Base-by-base conservation (phyloP, 805 yeast genomes). In the Saccharomycopsis schoenii region DNA sequence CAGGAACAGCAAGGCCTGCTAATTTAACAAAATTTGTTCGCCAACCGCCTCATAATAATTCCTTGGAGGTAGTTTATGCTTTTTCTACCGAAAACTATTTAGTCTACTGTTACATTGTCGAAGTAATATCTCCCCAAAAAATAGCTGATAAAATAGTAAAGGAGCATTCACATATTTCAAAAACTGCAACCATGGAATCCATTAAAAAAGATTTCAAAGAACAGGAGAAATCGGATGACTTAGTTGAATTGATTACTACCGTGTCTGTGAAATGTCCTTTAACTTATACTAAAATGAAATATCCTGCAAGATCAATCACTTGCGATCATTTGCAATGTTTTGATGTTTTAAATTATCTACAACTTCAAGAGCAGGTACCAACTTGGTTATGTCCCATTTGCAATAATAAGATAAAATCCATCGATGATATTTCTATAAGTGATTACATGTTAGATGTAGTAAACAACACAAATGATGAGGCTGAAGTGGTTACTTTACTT, bases 331-430 rank as follows among this genome's bases (percentile, higher is more conserved):
- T 90, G 15, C 93, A 88, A 67, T 92, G 98, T 69, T 89, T 92
- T 70, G 99, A 94, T 72, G 92, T 89, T 0, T 71, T 78, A 41
- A 82, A 88, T 54, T 94, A 81, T 68, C 67, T 94, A 10, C 81
- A 83, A 67, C 77, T 91, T 54, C 98, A 93, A 70, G 77, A 77
- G 60, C 93, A 87, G 69, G 82, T 88, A 0, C 87, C 97, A 0
- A 82, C 88, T 0, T 93, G 97, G 97, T 74, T 74, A 58, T 94
- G 99, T 69, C 97, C 97, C 0, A 78, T 89, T 2, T 94, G 99
- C 70, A 81, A 80, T 63, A 74, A 72, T 4, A 69, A 68, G 1
- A 73, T 89, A 1, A 47, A 37, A 6, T 72, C 76, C 1, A 74
- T 84, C 15, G 79, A 79, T 15, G 85, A 85, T 63, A 70, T 94